Percentiles rank a stretch among this genome's conserved stretches.
Conservation (phyloP, 179 eudicot species). For the Silene vulgaris region DNA sequence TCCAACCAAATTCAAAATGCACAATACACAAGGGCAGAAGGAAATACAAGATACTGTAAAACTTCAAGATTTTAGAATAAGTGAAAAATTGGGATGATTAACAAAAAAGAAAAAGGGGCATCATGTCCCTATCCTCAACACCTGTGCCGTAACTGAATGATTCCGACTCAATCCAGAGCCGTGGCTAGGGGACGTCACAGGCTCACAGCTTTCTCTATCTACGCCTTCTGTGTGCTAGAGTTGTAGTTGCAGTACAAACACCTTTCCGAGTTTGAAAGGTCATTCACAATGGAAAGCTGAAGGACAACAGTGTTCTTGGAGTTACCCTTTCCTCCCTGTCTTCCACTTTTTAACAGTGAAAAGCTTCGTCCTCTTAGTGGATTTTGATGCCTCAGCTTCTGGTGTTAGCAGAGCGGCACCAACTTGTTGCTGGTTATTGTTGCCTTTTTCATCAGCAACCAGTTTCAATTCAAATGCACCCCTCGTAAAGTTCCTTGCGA, state of each 20-base stretch:
- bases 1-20: not conserved
- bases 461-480: slow-evolving; percentile 75
- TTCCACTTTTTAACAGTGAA: slow-evolving; percentile 66
- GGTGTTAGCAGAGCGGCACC: slow-evolving; percentile 37
- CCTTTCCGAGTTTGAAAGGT: not conserved
- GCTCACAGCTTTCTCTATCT: not conserved
- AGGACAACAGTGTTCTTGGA: not conserved
- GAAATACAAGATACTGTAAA: not conserved
- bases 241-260: not conserved
- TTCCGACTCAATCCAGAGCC: not conserved
- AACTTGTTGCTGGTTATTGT: slow-evolving; percentile 31
- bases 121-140: not conserved
- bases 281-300: not conserved
- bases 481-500: slow-evolving; percentile 62
- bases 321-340: slow-evolving; percentile 27
- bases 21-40: not conserved
- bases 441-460: slow-evolving; percentile 40
- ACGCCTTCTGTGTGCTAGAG: too few relatives aligned
- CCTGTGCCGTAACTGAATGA: not conserved
- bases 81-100: not conserved
- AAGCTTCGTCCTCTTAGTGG: slow-evolving; percentile 47
- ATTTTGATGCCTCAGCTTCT: slow-evolving; percentile 28
- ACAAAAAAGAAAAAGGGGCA: not conserved
- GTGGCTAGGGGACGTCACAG: not conserved
- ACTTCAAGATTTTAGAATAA: not conserved